Conservation (phyloP, 176 grass and related monocot genomes). For the Bolboschoenus planiculmis region DNA sequence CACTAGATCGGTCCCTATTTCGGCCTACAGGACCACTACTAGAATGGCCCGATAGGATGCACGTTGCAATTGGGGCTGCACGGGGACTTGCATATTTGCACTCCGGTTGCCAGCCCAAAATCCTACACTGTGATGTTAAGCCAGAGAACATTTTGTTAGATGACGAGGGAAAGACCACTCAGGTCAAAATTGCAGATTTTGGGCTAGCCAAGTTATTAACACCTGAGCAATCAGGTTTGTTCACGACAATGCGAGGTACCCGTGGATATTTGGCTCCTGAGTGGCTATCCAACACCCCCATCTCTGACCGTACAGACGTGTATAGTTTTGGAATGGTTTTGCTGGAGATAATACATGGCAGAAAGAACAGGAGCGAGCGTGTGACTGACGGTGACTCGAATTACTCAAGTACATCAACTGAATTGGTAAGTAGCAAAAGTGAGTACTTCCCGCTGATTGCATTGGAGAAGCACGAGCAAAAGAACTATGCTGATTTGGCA, state of each 20-base stretch:
- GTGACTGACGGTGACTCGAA: conserved; percentile 10
- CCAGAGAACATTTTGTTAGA: conserved; percentile 85
- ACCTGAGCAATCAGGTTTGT: conserved; percentile 75
- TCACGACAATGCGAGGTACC: conserved; percentile 81
- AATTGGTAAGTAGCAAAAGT: conserved; percentile 1
- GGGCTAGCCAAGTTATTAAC: conserved; percentile 67
- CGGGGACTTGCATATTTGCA: conserved; percentile 81
- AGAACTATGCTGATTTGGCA: conserved; percentile 45
- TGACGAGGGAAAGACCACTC: conserved; percentile 32
- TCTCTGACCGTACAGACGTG: conserved; percentile 68
- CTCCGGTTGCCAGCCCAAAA: conserved; percentile 61
- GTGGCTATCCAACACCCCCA: conserved; percentile 72
- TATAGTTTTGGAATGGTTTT: conserved; percentile 89
- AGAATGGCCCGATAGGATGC: conserved; percentile 61
- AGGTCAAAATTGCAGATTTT: conserved; percentile 88
- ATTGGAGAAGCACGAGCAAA: conserved; percentile 49
- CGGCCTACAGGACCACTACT: conserved; percentile 16
- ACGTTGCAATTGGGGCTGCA: conserved; percentile 58
- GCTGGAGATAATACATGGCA: conserved; percentile 59
- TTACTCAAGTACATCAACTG: conserved; percentile 21
- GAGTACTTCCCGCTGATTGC: conserved; percentile 65
- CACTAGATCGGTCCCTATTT: conserved; percentile 65
- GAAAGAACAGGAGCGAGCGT: conserved; percentile 69
- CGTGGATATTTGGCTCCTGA: conserved; percentile 79
- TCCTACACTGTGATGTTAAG: conserved; percentile 88